These are phyloP conservation scores for Massariosphaeria phaeospora DNA, from an alignment of 495 filamentous ascomycete species.

Conservation along the genomic window DNA sequence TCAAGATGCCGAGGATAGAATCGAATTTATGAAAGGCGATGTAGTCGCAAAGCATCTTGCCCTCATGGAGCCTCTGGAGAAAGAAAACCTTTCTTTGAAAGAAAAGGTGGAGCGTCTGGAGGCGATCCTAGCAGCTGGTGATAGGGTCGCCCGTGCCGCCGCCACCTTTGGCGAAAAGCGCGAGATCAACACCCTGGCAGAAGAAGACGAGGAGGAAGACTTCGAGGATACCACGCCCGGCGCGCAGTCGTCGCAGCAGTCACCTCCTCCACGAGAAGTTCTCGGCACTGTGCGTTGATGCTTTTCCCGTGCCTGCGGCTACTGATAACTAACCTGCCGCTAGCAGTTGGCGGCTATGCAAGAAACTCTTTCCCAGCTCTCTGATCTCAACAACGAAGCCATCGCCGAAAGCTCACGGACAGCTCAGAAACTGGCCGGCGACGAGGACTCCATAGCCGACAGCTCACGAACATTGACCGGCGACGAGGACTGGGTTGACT, in stretches of 20 bases:
- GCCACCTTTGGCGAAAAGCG: constrained; percentile 25
- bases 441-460: too few relatives aligned
- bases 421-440: constrained; percentile 16
- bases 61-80: constrained; percentile 22
- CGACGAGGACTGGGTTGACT: background rate
- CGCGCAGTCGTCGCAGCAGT: background rate
- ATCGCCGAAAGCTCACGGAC: constrained; percentile 31
- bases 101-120: constrained; percentile 27
- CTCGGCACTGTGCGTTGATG: constrained; percentile 28
- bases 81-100: constrained; percentile 15
- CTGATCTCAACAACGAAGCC: constrained; percentile 31
- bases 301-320: too few relatives aligned
- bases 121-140: constrained; percentile 27
- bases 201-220: constrained; percentile 26
- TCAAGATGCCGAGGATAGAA: constrained; percentile 13
- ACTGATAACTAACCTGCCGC: constrained; percentile 17
- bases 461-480: too few relatives aligned
- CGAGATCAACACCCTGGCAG: constrained; percentile 22
- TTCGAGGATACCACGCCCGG: constrained; percentile 10
- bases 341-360: constrained; percentile 34
- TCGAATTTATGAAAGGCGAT: constrained; percentile 28
- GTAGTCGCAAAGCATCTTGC: constrained; percentile 30
- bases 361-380: constrained; percentile 26
- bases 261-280: constrained; percentile 9
- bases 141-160: constrained; percentile 29